Conservation (phyloP, 345 rosid genomes). For the Pugionium dolabratum region DNA sequence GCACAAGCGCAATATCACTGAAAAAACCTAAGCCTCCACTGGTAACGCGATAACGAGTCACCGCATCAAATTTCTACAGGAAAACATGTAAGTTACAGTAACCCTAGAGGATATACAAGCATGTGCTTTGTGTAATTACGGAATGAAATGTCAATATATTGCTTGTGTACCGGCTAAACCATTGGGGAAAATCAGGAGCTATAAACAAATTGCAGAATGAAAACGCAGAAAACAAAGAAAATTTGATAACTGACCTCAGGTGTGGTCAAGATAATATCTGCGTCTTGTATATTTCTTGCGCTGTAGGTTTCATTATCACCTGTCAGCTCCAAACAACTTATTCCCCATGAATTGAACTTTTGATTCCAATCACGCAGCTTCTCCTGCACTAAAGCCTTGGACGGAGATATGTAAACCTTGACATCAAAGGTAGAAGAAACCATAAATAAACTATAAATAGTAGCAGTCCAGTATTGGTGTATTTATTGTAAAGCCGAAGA, state of each 20-base stretch:
- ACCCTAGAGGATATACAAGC: conserved; percentile 20
- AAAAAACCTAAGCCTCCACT: conserved; percentile 95
- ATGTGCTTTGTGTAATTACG: neutral
- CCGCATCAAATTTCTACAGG: conserved; percentile 94
- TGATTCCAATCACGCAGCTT: conserved; percentile 92
- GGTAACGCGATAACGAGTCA: conserved; percentile 78
- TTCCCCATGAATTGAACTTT: conserved; percentile 78
- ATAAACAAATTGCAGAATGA: neutral
- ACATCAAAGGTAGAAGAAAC: conserved; percentile 34
- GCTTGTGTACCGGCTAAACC: neutral
- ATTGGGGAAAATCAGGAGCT: neutral
- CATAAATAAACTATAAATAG: neutral
- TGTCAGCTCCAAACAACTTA: conserved; percentile 87
- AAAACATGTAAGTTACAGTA: conserved; percentile 10
- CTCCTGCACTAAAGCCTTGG: conserved; percentile 96
- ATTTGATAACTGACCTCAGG: conserved; percentile 68
- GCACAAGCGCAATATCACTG: conserved; percentile 85
- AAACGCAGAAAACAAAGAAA: conserved; percentile 11
- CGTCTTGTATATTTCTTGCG: conserved; percentile 72
- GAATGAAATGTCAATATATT: conserved; percentile 10
- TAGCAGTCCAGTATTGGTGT: conserved; percentile 6
- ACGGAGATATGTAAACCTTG: conserved; percentile 89
- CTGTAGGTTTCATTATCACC: conserved; percentile 86
- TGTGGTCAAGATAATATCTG: conserved; percentile 89
- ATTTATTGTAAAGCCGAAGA: neutral